A percentile compares a stretch with the other conserved stretches of the same genome.
Evolutionary conservation across 805 yeast species (phyloP).

Genomic region (Lipomyces yamadae): DNA sequence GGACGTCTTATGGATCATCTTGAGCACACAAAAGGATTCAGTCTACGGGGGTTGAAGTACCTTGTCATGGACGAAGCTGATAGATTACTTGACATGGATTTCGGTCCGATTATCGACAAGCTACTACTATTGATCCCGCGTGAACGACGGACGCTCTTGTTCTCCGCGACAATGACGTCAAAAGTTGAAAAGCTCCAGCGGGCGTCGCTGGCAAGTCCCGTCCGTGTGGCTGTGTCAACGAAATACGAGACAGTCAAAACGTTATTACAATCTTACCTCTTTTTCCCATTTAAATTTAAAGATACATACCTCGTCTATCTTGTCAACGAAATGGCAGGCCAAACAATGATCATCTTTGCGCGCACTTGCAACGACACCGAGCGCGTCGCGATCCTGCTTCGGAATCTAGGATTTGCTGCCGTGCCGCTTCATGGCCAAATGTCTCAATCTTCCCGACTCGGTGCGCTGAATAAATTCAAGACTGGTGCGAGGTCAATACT

Average conservation of each 20-base stretch:
- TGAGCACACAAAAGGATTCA: constrained; percentile 92
- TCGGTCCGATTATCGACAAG: constrained; percentile 90
- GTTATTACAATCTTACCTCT: constrained; percentile 84
- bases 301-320: constrained; percentile 84
- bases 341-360: constrained; percentile 85
- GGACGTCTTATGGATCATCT: constrained; percentile 88
- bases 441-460: constrained; percentile 81
- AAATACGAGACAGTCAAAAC: constrained; percentile 94
- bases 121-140: constrained; percentile 82
- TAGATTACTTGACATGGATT: constrained; percentile 97
- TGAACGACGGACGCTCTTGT: constrained; percentile 76
- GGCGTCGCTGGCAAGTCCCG: constrained; percentile 87
- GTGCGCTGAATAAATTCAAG: constrained; percentile 92
- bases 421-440: constrained; percentile 94
- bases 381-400: constrained; percentile 78
- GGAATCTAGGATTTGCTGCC: constrained; percentile 82
- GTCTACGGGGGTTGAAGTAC: constrained; percentile 79
- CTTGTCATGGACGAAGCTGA: constrained; percentile 98
- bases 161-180: constrained; percentile 96
- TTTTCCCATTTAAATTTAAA: constrained; percentile 89
- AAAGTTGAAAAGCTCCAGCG: constrained; percentile 94
- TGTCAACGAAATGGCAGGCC: constrained; percentile 81
- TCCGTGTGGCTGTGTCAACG: constrained; percentile 84
- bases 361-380: constrained; percentile 96
- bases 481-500: constrained; percentile 87